Evolutionary conservation across 1,284 basidiomycete species (phyloP), one percentile per base, ranked within the genome.

Genomic region (Rhodotorula sp.): DNA sequence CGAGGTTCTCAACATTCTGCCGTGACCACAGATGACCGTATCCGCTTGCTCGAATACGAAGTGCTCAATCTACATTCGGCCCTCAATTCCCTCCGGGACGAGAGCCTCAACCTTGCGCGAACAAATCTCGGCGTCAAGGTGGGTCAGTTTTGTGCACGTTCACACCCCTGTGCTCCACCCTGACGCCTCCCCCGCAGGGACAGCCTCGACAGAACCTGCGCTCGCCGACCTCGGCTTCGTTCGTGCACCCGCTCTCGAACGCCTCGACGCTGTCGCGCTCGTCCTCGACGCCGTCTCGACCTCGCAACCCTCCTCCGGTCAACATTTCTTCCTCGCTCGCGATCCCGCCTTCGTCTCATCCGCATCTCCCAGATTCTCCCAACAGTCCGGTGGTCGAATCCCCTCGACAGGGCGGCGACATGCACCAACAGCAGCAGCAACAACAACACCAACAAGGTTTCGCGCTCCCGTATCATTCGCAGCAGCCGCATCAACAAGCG

Each of bases 31-130:
- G 91, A 84, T 46, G 85, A 89, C 74, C 86, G 90, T 51, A 84
- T 93, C 70, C 83, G 84, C 18, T 78, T 79, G 30, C 81, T 94
- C 29, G 91, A 94, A 80, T 85, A 89, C 55, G 91, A 93, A 71
- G 91, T 93, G 78, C 84, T 84, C 67, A 84, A 85, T 62, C 79
- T 94, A 51, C 86, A 85, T 64, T 85, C 85, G 33, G 85, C 84
- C 17, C 77, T 93, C 24, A 84, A 86, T 62, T 69, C 61, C 15
- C 57, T 77, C 45, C 62, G 76, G 22, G 77, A 78, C 22, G 77
- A 78, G 42, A 44, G 57, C 17, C 33, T 74, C 18, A 63, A 46
- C 51, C 10, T 68, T 1, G 67, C 66, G 1, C n/a, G 66, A 0
- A 26, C 48, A 1, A 63, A 60, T 15, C 55, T 22, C 33, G 26